A percentile compares a stretch with the other conserved stretches of the same genome.
Evolutionary conservation across 495 filamentous ascomycete genomes (phyloP).

Genomic region (Penicillium lividum): DNA sequence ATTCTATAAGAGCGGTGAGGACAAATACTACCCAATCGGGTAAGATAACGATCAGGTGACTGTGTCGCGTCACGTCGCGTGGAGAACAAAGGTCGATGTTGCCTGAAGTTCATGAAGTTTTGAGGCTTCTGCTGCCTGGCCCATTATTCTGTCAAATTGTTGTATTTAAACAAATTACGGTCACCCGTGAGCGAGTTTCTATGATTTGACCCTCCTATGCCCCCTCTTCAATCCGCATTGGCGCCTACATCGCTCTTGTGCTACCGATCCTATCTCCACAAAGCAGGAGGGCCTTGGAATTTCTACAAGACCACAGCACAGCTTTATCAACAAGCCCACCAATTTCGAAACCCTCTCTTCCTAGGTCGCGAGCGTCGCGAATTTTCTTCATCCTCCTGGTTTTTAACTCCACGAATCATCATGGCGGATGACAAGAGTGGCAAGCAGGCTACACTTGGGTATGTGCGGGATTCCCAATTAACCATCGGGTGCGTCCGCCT

Average conservation of each 20-base stretch:
- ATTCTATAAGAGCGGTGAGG: neutral
- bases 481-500: conserved; percentile 75
- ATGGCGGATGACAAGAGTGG: conserved; percentile 45
- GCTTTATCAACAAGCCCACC: neutral
- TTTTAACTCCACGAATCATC: conserved; percentile 5
- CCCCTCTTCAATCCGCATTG: conserved; percentile 17
- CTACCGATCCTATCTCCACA: conserved; percentile 11
- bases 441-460: conserved; percentile 92
- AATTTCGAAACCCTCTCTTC: neutral
- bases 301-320: neutral
- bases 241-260: conserved; percentile 26
- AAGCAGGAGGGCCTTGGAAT: neutral
- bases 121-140: conserved; percentile 15
- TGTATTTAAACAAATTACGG: neutral
- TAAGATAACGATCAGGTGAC: conserved; percentile 34
- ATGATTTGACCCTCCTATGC: conserved; percentile 31
- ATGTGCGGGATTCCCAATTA: conserved; percentile 77
- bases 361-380: neutral
- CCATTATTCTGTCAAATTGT: neutral
- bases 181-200: too few species aligned
- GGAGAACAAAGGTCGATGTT: conserved; percentile 20
- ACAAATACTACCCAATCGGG: neutral
- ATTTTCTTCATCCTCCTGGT: neutral
- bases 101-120: conserved; percentile 4
- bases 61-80: conserved; percentile 43